Conservation (phyloP, 495 filamentous ascomycete genomes). For the Melanomma pulvis-pyrius region DNA sequence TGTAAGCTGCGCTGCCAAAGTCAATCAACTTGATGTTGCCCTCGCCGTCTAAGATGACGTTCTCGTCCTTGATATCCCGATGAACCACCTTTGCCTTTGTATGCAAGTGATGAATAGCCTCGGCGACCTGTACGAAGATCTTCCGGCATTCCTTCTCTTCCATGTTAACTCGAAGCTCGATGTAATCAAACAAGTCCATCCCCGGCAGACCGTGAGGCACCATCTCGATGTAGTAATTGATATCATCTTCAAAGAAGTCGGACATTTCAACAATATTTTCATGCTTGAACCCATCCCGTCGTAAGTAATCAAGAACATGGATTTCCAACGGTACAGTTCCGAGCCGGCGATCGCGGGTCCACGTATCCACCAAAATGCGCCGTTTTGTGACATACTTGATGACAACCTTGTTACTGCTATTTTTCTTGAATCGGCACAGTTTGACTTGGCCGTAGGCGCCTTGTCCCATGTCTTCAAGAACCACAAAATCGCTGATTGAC, state of each 20-base stretch:
- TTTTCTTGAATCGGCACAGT: constrained; percentile 83
- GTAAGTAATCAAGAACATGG: constrained; percentile 92
- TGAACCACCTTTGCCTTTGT: constrained; percentile 91
- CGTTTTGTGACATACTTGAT: constrained; percentile 98
- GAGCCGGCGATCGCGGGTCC: constrained; percentile 90
- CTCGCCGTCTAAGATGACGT: constrained; percentile 92
- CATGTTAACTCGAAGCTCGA: constrained; percentile 95
- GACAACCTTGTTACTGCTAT: constrained; percentile 77
- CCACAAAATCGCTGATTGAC: constrained; percentile 84
- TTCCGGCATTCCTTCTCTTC: constrained; percentile 89
- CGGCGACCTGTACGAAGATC: constrained; percentile 91
- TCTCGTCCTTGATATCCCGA: constrained; percentile 98
- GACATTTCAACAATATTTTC: constrained; percentile 99
- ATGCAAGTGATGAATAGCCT: constrained; percentile 88
- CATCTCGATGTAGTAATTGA: constrained; percentile 99
- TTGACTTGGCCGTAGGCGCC: constrained; percentile 98
- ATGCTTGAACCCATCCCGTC: constrained; percentile 81
- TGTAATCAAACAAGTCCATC: constrained; percentile 99
- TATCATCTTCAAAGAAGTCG: constrained; percentile 96
- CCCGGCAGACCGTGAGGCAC: constrained; percentile 91
- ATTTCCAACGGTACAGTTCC: constrained; percentile 98
- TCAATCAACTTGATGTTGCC: constrained; percentile 97
- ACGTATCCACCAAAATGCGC: constrained; percentile 96
- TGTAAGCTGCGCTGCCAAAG: constrained; percentile 96
- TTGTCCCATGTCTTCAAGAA: constrained; percentile 98